Percentiles rank a stretch among this genome's conserved stretches.
Evolutionary conservation across 1,284 basidiomycete species (phyloP).

Genomic region (Salmacisia buchloeana): DNA sequence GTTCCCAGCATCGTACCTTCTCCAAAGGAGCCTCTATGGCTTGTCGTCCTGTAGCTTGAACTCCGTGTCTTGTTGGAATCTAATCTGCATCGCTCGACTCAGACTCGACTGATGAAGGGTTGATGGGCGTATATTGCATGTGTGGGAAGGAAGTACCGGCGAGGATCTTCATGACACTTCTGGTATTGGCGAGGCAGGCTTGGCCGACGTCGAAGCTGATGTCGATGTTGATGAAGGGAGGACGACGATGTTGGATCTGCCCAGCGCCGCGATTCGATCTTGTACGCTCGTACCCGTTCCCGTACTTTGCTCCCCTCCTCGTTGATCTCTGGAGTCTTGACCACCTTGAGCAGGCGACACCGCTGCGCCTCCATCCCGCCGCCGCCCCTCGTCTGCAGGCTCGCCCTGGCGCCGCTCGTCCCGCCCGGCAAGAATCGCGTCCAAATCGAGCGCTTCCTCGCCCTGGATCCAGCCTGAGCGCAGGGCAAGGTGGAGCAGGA

Average conservation of each 20-base stretch:
- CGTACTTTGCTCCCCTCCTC: background rate
- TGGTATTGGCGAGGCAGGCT: background rate
- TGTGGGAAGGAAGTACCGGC: too few species aligned
- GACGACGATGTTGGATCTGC: background rate
- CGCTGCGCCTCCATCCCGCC: background rate
- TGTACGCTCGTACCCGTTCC: background rate
- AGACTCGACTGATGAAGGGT: too few species aligned
- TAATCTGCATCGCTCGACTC: too few species aligned
- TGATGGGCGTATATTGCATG: too few species aligned
- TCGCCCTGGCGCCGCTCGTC: background rate
- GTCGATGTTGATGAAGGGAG: background rate
- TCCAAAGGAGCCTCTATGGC: too few species aligned
- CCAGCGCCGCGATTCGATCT: background rate
- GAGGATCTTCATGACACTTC: too few species aligned
- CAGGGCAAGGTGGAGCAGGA: constrained; percentile 34
- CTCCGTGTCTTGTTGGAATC: too few species aligned
- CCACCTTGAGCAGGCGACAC: background rate
- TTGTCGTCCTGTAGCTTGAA: too few species aligned
- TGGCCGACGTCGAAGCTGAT: background rate
- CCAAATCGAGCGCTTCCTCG: constrained; percentile 29
- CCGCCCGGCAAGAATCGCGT: constrained; percentile 19
- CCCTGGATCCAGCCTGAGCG: constrained; percentile 34
- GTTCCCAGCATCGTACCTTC: too few species aligned
- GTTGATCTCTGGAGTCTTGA: too few species aligned
- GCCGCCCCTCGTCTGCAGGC: background rate